Base-by-base conservation (phyloP, 768 basidiomycete genomes). In the Pholiota conissans region DNA sequence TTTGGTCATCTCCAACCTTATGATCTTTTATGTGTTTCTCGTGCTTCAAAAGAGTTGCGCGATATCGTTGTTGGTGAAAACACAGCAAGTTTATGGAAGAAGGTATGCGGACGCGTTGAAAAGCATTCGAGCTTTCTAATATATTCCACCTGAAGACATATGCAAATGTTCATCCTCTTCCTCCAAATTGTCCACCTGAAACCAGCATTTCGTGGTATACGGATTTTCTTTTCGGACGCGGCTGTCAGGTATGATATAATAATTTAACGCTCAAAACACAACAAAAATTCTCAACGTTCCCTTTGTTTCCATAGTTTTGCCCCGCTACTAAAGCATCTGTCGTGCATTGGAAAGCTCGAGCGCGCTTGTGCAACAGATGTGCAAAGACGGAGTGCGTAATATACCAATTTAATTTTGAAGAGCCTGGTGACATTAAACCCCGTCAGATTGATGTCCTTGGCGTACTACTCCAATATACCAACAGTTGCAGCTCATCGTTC, bases 21-120 rank as follows among this genome's bases (percentile, higher is more conserved):
- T 14, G 78, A 81, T 57, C 64, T 81, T 9, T 65, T 82, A n/a
- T 65, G 69, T 54, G 67, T 81, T 5, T 72, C 76, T 0, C 63
- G 74, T 46, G 70, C 77, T 2, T 73, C 66, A 30, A 74, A 74
- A 60, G 63, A 57, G 0, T 62, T 80, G 39, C 72, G 75, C 16
- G 56, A 53, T 2, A 67, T 78, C 7, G 61, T 81, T 26, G 58
- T 74, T 53, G 58, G 61, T 6, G 62, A 61, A n/a, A 61, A 68
- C 2, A 60, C 62, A 0, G 35, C 55, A 11, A 57, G 35, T 37
- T 22, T 76, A 0, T 81, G 79, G 79, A 70, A 70, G 59, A 26
- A 53, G 26, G 73, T 72, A 54, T 16, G 64, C 30, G 14, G n/a
- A 13, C 10, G 3, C 2, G n/a, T 20, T 20, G 9, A 14, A 20